Percentiles rank a stretch among this genome's conserved stretches.
Conservation (phyloP, 805 yeast genomes). For the Candida silvicultrix region DNA sequence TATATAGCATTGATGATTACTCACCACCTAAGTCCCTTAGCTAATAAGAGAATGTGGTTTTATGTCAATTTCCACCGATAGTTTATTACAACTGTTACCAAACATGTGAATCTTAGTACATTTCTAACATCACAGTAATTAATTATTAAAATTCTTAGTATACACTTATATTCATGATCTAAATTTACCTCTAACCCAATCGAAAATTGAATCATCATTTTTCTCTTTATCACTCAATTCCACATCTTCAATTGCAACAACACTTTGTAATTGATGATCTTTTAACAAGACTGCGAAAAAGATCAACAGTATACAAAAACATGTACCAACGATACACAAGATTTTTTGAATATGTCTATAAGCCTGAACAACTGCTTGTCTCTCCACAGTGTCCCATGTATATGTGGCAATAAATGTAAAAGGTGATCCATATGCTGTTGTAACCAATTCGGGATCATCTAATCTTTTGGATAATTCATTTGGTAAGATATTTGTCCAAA, state of each 20-base stretch:
- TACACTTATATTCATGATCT: neutral
- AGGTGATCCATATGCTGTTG: slow-evolving; percentile 44
- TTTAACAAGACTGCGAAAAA: slow-evolving; percentile 41
- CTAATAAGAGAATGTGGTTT: no score
- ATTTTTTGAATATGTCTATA: slow-evolving; percentile 51
- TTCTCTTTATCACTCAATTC: slow-evolving; percentile 3
- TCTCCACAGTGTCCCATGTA: slow-evolving; percentile 54
- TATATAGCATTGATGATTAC: no score
- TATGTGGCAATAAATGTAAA: slow-evolving; percentile 37
- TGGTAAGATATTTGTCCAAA: slow-evolving; percentile 51
- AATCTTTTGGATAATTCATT: slow-evolving; percentile 1
- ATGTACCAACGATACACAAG: slow-evolving; percentile 46
- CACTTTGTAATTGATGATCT: slow-evolving; percentile 37
- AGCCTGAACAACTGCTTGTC: slow-evolving; percentile 46
- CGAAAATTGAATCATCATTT: neutral
- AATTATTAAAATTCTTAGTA: no score
- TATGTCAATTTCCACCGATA: no score
- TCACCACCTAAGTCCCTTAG: no score
- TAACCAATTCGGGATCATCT: slow-evolving; percentile 21
- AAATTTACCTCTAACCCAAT: neutral
- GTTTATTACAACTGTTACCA: no score
- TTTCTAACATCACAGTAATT: neutral
- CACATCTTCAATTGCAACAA: slow-evolving; percentile 6
- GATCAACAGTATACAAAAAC: slow-evolving; percentile 49
- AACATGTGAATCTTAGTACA: no score